phyloP scores from a whole-genome alignment of 2,329 filamentous ascomycete genomes.

The Tolypocladium tundrense region DNA sequence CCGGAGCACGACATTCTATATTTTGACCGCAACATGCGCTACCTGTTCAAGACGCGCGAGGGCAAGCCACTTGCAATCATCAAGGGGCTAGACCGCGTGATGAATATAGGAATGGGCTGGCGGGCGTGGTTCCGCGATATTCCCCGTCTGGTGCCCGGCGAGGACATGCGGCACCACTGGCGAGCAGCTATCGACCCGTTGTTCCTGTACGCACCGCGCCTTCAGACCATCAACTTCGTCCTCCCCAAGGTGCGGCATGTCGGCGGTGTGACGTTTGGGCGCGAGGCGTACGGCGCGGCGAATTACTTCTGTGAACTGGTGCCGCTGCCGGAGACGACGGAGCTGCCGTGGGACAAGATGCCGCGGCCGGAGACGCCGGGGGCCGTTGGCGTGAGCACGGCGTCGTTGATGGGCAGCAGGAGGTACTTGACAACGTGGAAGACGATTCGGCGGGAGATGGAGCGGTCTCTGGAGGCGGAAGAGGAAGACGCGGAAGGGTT shows the following conservation, averaged over 20 bases:
- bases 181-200: slow-evolving; percentile 8
- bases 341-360: slow-evolving; percentile 14
- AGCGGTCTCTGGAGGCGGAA: neutral
- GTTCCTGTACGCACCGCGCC: slow-evolving; percentile 12
- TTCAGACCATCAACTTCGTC: slow-evolving; percentile 15
- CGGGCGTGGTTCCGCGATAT: slow-evolving; percentile 16
- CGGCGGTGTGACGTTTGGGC: slow-evolving; percentile 14
- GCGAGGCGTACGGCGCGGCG: slow-evolving; percentile 15
- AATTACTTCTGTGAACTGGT: slow-evolving; percentile 8
- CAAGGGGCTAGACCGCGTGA: slow-evolving; percentile 12
- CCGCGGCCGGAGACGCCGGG: slow-evolving; percentile 2
- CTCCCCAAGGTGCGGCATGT: slow-evolving; percentile 14
- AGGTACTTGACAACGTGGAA: neutral
- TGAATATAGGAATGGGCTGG: slow-evolving; percentile 19
- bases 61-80: slow-evolving; percentile 1
- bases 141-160: slow-evolving; percentile 9
- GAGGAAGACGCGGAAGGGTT: neutral
- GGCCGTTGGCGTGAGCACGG: neutral
- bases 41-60: slow-evolving; percentile 1
- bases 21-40: slow-evolving; percentile 14
- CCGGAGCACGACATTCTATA: slow-evolving; percentile 17
- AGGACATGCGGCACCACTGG: slow-evolving; percentile 13
- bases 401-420: neutral
- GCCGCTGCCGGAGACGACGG: slow-evolving; percentile 9
- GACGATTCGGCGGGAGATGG: neutral